Conservation (phyloP, 2,329 filamentous ascomycete genomes). For the Coleophoma cylindrospora region DNA sequence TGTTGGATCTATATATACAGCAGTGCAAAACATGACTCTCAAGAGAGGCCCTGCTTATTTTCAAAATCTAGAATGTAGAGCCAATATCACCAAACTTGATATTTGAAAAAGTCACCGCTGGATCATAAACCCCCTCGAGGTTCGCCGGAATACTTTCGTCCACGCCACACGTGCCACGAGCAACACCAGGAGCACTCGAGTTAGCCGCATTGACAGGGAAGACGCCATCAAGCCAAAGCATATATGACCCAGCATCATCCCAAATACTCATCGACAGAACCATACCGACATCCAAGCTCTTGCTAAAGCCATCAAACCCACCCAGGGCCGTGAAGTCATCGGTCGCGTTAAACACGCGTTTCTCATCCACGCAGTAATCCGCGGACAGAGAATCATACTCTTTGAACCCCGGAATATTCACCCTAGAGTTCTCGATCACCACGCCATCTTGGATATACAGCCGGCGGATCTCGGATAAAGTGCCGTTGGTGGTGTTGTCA, state of each 20-base stretch:
- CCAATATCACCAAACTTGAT: slow-evolving; percentile 16
- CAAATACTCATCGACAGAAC: slow-evolving; percentile 58
- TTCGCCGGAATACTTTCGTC: slow-evolving; percentile 42
- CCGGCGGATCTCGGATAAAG: slow-evolving; percentile 46
- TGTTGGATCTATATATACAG: too few species aligned
- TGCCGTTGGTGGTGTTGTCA: slow-evolving; percentile 40
- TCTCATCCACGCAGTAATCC: slow-evolving; percentile 48
- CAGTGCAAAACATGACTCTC: not conserved
- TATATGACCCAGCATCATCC: slow-evolving; percentile 51
- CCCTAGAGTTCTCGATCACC: slow-evolving; percentile 43
- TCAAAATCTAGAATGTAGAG: slow-evolving; percentile 8
- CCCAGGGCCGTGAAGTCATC: slow-evolving; percentile 46
- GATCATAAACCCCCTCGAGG: slow-evolving; percentile 38
- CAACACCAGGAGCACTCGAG: slow-evolving; percentile 37
- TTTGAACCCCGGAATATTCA: slow-evolving; percentile 37
- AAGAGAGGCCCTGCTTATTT: too few species aligned
- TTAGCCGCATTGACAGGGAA: slow-evolving; percentile 41
- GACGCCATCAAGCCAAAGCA: slow-evolving; percentile 68
- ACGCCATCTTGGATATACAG: slow-evolving; percentile 50
- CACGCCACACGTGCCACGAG: slow-evolving; percentile 47
- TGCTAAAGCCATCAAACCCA: slow-evolving; percentile 48
- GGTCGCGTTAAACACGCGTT: slow-evolving; percentile 45
- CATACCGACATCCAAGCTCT: slow-evolving; percentile 48
- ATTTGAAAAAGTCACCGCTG: slow-evolving; percentile 29
- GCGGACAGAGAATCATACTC: slow-evolving; percentile 46